These are phyloP conservation scores for Tylopilus vinaceipallidus DNA, from an alignment of 768 basidiomycete genomes.

Conservation along the genomic window DNA sequence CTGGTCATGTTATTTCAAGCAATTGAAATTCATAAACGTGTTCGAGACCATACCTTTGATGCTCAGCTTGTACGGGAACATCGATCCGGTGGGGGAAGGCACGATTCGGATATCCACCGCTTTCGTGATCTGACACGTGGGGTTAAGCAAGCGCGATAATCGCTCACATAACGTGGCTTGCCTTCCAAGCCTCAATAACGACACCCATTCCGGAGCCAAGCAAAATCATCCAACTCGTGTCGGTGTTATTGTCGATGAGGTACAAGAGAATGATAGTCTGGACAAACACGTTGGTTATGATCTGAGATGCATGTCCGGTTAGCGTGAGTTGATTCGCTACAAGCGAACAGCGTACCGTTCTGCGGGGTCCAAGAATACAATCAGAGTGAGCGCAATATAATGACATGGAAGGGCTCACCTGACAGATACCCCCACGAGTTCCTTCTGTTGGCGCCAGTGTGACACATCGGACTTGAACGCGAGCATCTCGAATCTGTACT, in stretches of 20 bases:
- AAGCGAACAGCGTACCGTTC: slow-evolving; percentile 48
- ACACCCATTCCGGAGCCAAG: slow-evolving; percentile 82
- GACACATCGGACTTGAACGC: slow-evolving; percentile 95
- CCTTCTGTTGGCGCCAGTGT: slow-evolving; percentile 93
- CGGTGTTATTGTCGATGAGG: slow-evolving; percentile 91
- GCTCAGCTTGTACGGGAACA: slow-evolving; percentile 74
- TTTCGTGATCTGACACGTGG: slow-evolving; percentile 64
- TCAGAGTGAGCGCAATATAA: slow-evolving; percentile 16
- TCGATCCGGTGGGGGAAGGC: slow-evolving; percentile 57
- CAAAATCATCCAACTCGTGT: slow-evolving; percentile 98
- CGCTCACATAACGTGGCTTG: slow-evolving; percentile 27
- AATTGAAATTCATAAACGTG: slow-evolving; percentile 12
- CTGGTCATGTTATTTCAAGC: slow-evolving; percentile 34
- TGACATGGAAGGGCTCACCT: slow-evolving; percentile 49
- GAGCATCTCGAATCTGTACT: slow-evolving; percentile 82
- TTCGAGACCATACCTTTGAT: slow-evolving; percentile 63
- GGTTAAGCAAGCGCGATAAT: slow-evolving; percentile 15
- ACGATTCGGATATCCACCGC: slow-evolving; percentile 84
- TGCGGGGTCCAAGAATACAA: slow-evolving; percentile 26
- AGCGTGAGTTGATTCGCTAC: slow-evolving; percentile 10
- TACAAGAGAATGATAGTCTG: slow-evolving; percentile 88
- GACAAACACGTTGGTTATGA: slow-evolving; percentile 93
- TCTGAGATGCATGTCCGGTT: slow-evolving; percentile 36
- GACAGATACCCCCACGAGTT: slow-evolving; percentile 93
- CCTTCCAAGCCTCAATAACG: slow-evolving; percentile 94